Evolutionary conservation across 225 moss, liverwort and hornwort species (phyloP).

Genomic region (Takakia lepidozioides): DNA sequence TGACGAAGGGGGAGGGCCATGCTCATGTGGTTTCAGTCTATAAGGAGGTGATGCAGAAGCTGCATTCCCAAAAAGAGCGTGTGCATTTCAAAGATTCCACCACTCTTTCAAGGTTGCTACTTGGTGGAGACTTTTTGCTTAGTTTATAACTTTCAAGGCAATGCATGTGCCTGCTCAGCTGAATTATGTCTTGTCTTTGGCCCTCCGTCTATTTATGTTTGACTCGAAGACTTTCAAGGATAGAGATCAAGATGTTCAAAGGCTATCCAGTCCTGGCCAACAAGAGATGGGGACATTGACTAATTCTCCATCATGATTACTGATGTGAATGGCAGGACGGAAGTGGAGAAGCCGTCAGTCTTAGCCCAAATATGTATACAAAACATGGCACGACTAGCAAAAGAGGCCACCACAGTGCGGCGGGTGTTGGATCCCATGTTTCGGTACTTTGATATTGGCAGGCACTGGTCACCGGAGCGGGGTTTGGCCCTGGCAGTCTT

Average conservation of each 20-base stretch:
- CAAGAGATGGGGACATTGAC: too few relatives aligned
- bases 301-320: too few relatives aligned
- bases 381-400: constrained; percentile 79
- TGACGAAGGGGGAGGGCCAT: constrained; percentile 62
- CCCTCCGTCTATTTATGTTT: too few relatives aligned
- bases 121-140: too few relatives aligned
- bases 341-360: constrained; percentile 68
- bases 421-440: constrained; percentile 91
- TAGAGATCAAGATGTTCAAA: too few relatives aligned
- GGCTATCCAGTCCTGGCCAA: too few relatives aligned
- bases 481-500: constrained; percentile 72
- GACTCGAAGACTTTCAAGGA: too few relatives aligned
- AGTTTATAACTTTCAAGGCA: too few relatives aligned
- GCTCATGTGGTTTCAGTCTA: constrained; percentile 58
- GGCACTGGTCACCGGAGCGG: constrained; percentile 73
- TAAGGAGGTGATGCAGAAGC: constrained; percentile 56
- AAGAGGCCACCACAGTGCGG: constrained; percentile 81
- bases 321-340: constrained; percentile 57
- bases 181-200: too few relatives aligned
- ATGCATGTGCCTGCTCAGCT: too few relatives aligned
- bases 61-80: constrained; percentile 50
- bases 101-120: constrained; percentile 53
- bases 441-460: constrained; percentile 65
- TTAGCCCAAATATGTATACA: constrained; percentile 91
- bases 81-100: constrained; percentile 38